phyloP scores from a whole-genome alignment of 192 early-diverging fungal species.

The Coemansia sp. region DNA sequence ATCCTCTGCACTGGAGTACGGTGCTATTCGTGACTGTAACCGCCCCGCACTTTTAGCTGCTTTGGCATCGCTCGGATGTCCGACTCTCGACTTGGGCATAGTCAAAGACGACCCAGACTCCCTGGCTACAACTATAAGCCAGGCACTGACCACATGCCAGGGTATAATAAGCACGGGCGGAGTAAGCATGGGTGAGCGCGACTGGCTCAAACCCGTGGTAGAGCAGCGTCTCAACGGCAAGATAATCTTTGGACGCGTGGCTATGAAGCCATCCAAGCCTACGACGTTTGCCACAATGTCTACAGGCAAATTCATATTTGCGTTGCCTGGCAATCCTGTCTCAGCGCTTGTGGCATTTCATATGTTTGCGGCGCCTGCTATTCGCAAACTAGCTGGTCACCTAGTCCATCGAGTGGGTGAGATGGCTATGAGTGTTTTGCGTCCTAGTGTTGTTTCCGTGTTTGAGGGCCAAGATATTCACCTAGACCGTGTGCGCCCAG shows the following conservation, averaged over 20 bases:
- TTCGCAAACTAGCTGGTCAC: slow-evolving; percentile 79
- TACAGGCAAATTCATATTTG: slow-evolving; percentile 67
- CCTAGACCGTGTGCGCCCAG: slow-evolving; percentile 42
- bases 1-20: slow-evolving; percentile 20
- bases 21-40: slow-evolving; percentile 86
- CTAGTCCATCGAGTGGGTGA: slow-evolving; percentile 1
- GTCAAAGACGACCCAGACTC: slow-evolving; percentile 65
- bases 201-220: slow-evolving; percentile 86
- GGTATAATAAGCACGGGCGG: slow-evolving; percentile 92
- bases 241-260: slow-evolving; percentile 89
- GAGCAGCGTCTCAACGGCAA: slow-evolving; percentile 75
- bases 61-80: slow-evolving; percentile 63
- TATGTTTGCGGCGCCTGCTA: slow-evolving; percentile 85
- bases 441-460: slow-evolving; percentile 65
- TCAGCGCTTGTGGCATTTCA: slow-evolving; percentile 89
- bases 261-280: slow-evolving; percentile 95
- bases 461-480: slow-evolving; percentile 65
- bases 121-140: slow-evolving; percentile 57
- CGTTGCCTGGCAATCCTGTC: slow-evolving; percentile 93
- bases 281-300: slow-evolving; percentile 89
- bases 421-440: slow-evolving; percentile 57
- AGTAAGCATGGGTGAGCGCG: slow-evolving; percentile 97
- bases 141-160: slow-evolving; percentile 63
- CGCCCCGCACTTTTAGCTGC: slow-evolving; percentile 74
- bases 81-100: slow-evolving; percentile 75